These are phyloP conservation scores for Chytriomyces hyalinus DNA, from an alignment of 192 early-diverging fungal genomes.

Conservation along the genomic window DNA sequence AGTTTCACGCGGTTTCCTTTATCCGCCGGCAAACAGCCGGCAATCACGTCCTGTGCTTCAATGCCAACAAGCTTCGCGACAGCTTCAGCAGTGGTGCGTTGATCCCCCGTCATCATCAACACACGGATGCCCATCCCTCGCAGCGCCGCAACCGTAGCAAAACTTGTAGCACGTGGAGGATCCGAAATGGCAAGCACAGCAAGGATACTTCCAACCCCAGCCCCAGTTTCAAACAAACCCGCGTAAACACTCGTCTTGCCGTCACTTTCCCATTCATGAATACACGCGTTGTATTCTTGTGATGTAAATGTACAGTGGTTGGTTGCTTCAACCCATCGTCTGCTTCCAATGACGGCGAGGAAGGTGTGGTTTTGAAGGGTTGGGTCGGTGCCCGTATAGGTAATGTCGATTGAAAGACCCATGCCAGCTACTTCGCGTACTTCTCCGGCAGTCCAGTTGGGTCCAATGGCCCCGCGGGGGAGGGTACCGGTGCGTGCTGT, in stretches of 20 bases:
- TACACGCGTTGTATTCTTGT: neutral
- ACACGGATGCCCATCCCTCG: constrained; percentile 62
- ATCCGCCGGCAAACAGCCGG: constrained; percentile 73
- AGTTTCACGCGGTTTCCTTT: constrained; percentile 66
- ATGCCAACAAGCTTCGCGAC: constrained; percentile 74
- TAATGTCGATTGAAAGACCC: constrained; percentile 56
- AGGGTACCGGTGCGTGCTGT: neutral
- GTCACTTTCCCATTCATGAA: constrained; percentile 58
- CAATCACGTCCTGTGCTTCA: constrained; percentile 52
- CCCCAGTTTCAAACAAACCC: constrained; percentile 49
- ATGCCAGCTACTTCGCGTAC: constrained; percentile 70
- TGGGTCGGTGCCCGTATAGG: too few species aligned
- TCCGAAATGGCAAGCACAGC: constrained; percentile 71
- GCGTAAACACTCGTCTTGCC: constrained; percentile 66
- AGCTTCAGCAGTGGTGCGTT: constrained; percentile 62
- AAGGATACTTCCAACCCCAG: constrained; percentile 49
- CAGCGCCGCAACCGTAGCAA: constrained; percentile 56
- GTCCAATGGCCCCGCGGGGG: neutral
- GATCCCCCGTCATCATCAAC: constrained; percentile 84
- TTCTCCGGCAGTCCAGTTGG: constrained; percentile 35
- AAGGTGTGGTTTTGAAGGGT: neutral
- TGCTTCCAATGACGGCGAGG: constrained; percentile 35
- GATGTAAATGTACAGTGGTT: neutral
- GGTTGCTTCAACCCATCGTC: constrained; percentile 39
- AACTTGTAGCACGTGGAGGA: constrained; percentile 63